Evolutionary conservation across 305 asterid species (phyloP).

Genomic region (Striga hermonthica): DNA sequence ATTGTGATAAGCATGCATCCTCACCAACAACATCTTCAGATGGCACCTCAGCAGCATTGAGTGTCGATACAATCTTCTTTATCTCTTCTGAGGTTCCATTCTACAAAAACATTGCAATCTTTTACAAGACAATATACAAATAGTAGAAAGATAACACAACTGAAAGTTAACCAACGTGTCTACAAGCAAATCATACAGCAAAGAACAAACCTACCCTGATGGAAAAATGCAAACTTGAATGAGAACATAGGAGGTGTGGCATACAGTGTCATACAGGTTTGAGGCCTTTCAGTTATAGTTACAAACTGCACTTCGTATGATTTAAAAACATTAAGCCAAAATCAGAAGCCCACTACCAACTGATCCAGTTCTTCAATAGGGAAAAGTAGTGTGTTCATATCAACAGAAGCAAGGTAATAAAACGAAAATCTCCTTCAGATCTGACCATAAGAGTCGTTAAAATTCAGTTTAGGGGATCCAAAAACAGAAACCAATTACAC

Average conservation of each 20-base stretch:
- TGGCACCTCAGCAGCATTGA: slow-evolving; percentile 85
- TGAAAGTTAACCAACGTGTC: no score
- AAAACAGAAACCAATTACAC: not conserved
- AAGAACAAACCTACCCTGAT: not conserved
- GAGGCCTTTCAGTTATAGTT: no score
- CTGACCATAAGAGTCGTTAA: slow-evolving; percentile 17
- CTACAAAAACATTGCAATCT: slow-evolving; percentile 38
- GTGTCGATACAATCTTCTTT: slow-evolving; percentile 75
- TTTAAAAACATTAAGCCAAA: not conserved
- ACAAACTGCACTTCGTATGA: not conserved
- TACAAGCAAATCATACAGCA: not conserved
- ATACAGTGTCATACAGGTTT: no score
- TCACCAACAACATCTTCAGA: slow-evolving; percentile 88
- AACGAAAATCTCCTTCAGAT: slow-evolving; percentile 15
- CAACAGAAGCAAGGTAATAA: no score
- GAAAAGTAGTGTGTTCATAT: not conserved
- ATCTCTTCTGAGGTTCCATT: slow-evolving; percentile 90
- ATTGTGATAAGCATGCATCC: slow-evolving; percentile 22
- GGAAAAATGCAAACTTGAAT: slow-evolving; percentile 3
- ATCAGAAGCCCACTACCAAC: not conserved
- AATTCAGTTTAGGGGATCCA: not conserved
- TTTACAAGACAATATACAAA: not conserved
- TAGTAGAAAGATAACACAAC: not conserved
- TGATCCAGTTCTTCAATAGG: not conserved
- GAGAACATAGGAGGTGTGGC: not conserved